Base-by-base conservation (phyloP, 164 flowering plant species). In the Magnolia changhungtana region DNA sequence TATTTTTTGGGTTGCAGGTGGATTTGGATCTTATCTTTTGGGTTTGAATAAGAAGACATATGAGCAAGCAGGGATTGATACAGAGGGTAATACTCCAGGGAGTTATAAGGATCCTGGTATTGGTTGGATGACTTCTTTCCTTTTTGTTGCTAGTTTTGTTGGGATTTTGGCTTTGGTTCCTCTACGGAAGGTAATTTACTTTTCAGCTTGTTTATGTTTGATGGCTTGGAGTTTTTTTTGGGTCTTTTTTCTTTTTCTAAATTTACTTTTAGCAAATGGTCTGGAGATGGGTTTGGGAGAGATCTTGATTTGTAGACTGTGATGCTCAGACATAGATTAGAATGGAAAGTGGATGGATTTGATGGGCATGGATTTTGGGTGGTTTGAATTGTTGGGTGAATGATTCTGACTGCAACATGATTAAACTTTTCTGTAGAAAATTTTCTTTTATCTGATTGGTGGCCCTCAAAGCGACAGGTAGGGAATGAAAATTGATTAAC, bases 21-120 rank as follows among this genome's bases (percentile, higher is more conserved):
- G 98, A 24, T 92, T 93, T 84, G 98, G 94, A 63, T 92, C 98
- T 0, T 95, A 95, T 78, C 86, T 95, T 6, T 75, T 95, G 89
- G 98, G 87, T 20, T 73, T 95, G 81, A 90, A 83, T 84, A 88
- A 82, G 89, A 91, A 81, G 84, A 92, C 89, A 70, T 95, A 92
- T 80, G 90, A 86, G 80, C 84, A 79, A 66, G 82, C 97, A 8
- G 98, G 98, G 24, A 84, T 76, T 10, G 78, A 78, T 63, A 86
- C 87, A 3, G 83, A 80, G 21, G 98, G 93, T 11, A 93, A 91
- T 75, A 64, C 85, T 67, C 77, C 89, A 18, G 80, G 80, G 63
- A 85, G 88, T 77, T 79, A 86, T 50, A 93, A 89, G 74, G 95
- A 95, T 59, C 98, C 92, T 63, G 95, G 81, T 27, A 31, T 95